These are phyloP conservation scores for Neofusicoccum laricinum DNA, from an alignment of 2,329 filamentous ascomycete species.

Conservation along the genomic window DNA sequence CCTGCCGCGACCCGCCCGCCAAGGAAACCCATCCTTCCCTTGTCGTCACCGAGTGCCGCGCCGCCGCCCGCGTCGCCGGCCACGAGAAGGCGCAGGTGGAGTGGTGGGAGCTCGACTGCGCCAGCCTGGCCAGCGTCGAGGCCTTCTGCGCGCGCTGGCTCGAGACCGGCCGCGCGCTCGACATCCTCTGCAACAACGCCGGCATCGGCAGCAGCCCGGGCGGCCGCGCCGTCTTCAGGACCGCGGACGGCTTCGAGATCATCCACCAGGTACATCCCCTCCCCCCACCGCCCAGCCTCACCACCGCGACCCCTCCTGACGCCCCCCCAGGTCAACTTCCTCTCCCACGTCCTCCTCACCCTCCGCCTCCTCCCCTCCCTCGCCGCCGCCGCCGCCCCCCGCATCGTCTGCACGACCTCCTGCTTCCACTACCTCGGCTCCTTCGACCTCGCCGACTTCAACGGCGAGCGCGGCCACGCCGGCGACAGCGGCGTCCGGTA, in stretches of 20 bases:
- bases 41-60: slow-evolving; percentile 24
- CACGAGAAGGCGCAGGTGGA: slow-evolving; percentile 20
- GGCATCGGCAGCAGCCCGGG: slow-evolving; percentile 23
- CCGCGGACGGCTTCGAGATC: slow-evolving; percentile 31
- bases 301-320: no score
- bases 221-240: slow-evolving; percentile 17
- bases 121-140: slow-evolving; percentile 25
- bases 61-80: slow-evolving; percentile 10
- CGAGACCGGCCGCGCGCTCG: slow-evolving; percentile 22
- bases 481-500: slow-evolving; percentile 16
- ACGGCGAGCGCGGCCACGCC: slow-evolving; percentile 18
- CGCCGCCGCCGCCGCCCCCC: slow-evolving; percentile 22
- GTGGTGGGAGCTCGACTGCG: slow-evolving; percentile 29
- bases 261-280: slow-evolving; percentile 26
- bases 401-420: slow-evolving; percentile 31
- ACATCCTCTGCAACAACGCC: slow-evolving; percentile 33
- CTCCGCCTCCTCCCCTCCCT: slow-evolving; percentile 23
- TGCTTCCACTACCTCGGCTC: slow-evolving; percentile 28
- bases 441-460: slow-evolving; percentile 27
- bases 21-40: slow-evolving; percentile 23
- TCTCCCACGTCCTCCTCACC: slow-evolving; percentile 30
- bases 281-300: no score
- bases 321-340: slow-evolving; percentile 35
- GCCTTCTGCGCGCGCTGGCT: slow-evolving; percentile 28
- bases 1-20: slow-evolving; percentile 24